Evolutionary conservation across 352 stramenopile species (phyloP), one percentile per base, ranked within the genome.

Genomic region (Pythium guiyangense): DNA sequence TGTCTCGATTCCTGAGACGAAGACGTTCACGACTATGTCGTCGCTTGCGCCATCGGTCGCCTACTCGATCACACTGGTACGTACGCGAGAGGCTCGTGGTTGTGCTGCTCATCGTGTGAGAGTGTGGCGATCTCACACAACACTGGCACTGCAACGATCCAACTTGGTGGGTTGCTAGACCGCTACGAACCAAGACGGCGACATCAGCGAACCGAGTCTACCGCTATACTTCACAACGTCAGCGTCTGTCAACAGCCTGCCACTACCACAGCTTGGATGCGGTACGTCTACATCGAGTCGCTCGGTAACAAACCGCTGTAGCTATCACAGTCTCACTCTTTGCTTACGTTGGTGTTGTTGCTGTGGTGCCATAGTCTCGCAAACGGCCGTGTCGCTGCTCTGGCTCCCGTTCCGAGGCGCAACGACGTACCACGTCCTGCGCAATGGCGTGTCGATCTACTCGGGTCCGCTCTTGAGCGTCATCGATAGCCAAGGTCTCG

Each of bases 51-150:
- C 53, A 18, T 67, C 63, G 0, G 72, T 62, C 0, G 12, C 57
- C 6, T 88, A 84, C 52, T 72, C 64, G 0, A 66, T 88, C 29
- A 63, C 42, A 4, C 59, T 88, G 45, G 77, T 84, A 67, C 65
- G 73, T 70, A 37, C 17, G n/a, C n/a, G n/a, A n/a, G 9, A 17
- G 2, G n/a, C 4, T 14, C 37, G 9, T 42, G n/a, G 20, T 10
- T 26, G 26, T 26, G 11, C 27, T 35, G 31, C 15, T 37, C 12
- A 27, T 42, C 6, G 9, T 11, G 1, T 20, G 4, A 35, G 26
- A 6, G 29, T 34, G 29, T 34, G 3, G 29, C 3, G 29, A 34
- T 6, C 6, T 6, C 29, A 34, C 3, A 34, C 6, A 3, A 34
- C 29, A 6, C 29, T 34, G 29, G 6, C 29, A 34, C 29, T 20